A percentile compares a stretch with the other conserved stretches of the same genome.
phyloP scores from a whole-genome alignment of 257 asterid genomes.

The Marsdenia floribunda region DNA sequence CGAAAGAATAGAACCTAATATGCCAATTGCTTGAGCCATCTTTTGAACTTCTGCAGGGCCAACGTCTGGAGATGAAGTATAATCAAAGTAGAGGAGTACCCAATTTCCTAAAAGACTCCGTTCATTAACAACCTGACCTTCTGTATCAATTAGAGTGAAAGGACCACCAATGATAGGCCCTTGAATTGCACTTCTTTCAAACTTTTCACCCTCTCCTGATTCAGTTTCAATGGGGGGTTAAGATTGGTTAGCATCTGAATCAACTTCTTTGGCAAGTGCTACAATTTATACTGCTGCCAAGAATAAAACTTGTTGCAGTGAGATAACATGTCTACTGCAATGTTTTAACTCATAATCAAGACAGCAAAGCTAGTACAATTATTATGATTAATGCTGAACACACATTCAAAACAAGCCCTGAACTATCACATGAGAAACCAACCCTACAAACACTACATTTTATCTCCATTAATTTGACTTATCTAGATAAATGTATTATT shows the following conservation, averaged over 20 bases:
- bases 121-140: constrained; percentile 67
- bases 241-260: background rate
- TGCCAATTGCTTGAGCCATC: constrained; percentile 63
- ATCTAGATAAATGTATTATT: background rate
- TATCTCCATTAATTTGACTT: background rate
- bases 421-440: background rate
- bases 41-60: constrained; percentile 94
- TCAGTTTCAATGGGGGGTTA: background rate
- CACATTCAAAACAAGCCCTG: background rate
- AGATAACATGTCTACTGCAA: background rate
- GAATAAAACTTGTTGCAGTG: background rate
- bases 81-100: constrained; percentile 87
- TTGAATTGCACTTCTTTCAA: constrained; percentile 70
- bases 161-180: constrained; percentile 97
- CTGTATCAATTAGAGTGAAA: constrained; percentile 64
- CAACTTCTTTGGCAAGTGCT: background rate
- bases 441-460: background rate
- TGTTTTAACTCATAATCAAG: background rate
- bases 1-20: constrained; percentile 52
- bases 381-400: background rate
- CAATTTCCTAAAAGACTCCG: constrained; percentile 74
- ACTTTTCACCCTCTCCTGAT: constrained; percentile 81
- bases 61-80: constrained; percentile 94
- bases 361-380: background rate
- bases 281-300: background rate